These are phyloP conservation scores for Chamaenerion angustifolium DNA, from an alignment of 345 rosid species.

Conservation along the genomic window DNA sequence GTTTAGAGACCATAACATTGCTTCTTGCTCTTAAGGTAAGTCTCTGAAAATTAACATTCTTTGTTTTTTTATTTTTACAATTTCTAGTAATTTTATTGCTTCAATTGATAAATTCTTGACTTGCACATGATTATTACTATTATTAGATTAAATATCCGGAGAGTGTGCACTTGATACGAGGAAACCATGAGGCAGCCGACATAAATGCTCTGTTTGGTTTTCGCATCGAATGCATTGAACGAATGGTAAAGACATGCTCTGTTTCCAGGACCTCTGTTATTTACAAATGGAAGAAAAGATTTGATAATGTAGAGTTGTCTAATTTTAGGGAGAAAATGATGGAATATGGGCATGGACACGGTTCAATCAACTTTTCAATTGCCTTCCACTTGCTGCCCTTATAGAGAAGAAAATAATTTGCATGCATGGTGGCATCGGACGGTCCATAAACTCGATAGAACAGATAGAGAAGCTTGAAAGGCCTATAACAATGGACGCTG, in stretches of 20 bases:
- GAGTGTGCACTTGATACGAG: slow-evolving; percentile 86
- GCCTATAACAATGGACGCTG: slow-evolving; percentile 95
- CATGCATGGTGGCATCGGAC: slow-evolving; percentile 98
- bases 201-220: slow-evolving; percentile 97
- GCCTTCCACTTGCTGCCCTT: slow-evolving; percentile 91
- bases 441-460: slow-evolving; percentile 83
- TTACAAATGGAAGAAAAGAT: too few species aligned
- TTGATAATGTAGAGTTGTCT: too few species aligned
- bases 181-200: slow-evolving; percentile 98
- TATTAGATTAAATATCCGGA: slow-evolving; percentile 84
- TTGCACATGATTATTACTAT: too few species aligned
- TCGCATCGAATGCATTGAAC: slow-evolving; percentile 90
- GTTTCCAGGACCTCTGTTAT: too few species aligned
- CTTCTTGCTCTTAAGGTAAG: slow-evolving; percentile 96
- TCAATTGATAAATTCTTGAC: too few species aligned
- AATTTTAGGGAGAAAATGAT: slow-evolving; percentile 72
- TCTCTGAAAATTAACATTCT: slow-evolving; percentile 5
- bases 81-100: too few species aligned
- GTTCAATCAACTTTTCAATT: slow-evolving; percentile 86
- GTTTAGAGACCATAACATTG: slow-evolving; percentile 90
- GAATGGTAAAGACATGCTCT: slow-evolving; percentile 44
- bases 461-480: slow-evolving; percentile 89
- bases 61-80: neutral
- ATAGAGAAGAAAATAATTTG: slow-evolving; percentile 97
- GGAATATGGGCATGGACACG: slow-evolving; percentile 99